Evolutionary conservation across 495 filamentous ascomycete genomes (phyloP), one percentile per base, ranked within the genome.

Genomic region (Clohesyomyces aquaticus): DNA sequence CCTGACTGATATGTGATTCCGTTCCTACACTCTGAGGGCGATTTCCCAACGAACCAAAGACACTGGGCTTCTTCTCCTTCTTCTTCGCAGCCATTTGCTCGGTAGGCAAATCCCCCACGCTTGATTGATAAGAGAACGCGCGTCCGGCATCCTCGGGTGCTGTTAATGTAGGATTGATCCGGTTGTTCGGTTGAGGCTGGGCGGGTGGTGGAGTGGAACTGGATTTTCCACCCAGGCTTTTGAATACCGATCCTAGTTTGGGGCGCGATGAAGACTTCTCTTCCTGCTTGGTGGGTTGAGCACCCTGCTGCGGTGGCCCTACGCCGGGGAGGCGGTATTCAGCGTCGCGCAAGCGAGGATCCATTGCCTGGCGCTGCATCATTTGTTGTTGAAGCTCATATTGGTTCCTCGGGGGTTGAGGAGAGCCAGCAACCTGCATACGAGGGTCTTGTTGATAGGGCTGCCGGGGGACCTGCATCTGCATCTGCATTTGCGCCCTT

Each of bases 291-390:
- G 35, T 14, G 14, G 46, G 21, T 21, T 63, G 52, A 1, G 16
- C 14, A 12, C 26, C 35, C 22, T 49, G 29, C 47, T 38, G 52
- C n/a, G 65, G 65, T 32, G 61, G 56, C 18, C 61, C 61, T 9
- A 68, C 47, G 16, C 65, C 68, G 21, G 61, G 61, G 42, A 56
- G 50, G 23, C 46, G 71, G 56, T 72, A 74, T 32, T 79, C 73
- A n/a, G 75, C 67, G n/a, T 69, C 65, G 47, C 76, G 73, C 21
- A 75, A 63, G 35, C 75, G 75, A 22, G 79, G 75, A 45, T 66
- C 52, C 14, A 65, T 73, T 47, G 65, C 65, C 55, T 65, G 57
- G 10, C 43, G 65, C 16, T 53, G 50, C 57, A 59, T 55, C 57
- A 65, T 62, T 45, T 69, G 66, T 46, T 65, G 61, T 25, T 68